Base-by-base conservation (phyloP, 768 basidiomycete species). In the Symmetrospora coprosmae region DNA sequence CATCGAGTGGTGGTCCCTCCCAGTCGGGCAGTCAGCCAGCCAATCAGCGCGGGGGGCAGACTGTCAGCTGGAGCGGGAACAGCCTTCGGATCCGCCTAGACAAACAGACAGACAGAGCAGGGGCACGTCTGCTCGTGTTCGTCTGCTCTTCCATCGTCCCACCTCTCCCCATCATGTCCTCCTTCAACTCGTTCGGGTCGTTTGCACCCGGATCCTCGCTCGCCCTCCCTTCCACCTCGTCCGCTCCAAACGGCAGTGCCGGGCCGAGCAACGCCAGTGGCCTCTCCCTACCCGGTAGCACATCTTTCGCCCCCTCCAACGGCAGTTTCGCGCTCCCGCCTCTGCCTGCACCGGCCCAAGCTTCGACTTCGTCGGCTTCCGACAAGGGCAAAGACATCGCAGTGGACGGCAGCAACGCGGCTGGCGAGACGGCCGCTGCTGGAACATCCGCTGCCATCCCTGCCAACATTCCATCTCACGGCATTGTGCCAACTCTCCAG, bases 401-500 rank as follows among this genome's bases (percentile, higher is more conserved):
- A 9, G 28, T 13, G 11, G 28, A 25, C 13, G 30, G n/a, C 27
- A 17, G 8, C 34, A 37, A 21, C 30, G 28, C 13, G 13, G 49
- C 13, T 21, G 49, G 13, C 34, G 49, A 31, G 9, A 25, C 46
- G 37, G 27, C 59, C 8, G 50, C 59, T 35, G 48, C 59, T 49
- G 50, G 50, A 47, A 31, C 59, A 5, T 19, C 28, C 7, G 46
- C 50, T 9, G 59, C 39, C 9, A 34, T 51, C 28, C n/a, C 46
- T 13, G 38, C 28, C 13, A 17, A 33, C 34, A 30, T 60, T 16
- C 48, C 46, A 5, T 34, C 92, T 17, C 87, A 94, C 73, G 94
- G 92, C 61, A 91, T 97, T 67, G 92, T 97, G 7, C 94, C 92
- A n/a, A 96, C 90, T 1, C 79, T 99, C 50, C 92, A 99, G 80